Base-by-base conservation (phyloP, 306 rosid genomes). In the Dicorynia guianensis region DNA sequence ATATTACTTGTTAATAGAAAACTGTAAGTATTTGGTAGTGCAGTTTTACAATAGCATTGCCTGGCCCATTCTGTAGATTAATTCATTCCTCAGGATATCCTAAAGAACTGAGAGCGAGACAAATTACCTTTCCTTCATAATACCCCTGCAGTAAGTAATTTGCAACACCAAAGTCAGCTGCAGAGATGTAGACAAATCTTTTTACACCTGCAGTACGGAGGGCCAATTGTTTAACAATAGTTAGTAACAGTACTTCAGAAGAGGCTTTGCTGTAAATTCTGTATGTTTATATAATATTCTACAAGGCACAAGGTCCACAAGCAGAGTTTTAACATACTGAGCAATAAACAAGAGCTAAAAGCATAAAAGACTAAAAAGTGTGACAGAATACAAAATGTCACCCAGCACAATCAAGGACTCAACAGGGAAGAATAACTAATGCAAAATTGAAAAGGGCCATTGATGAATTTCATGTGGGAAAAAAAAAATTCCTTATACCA, bases 111-210 rank as follows among this genome's bases (percentile, higher is more conserved):
- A 49, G 59, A 76, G 76, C 46, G 42, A 77, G 59, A 58, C 11
- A 47, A 11, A 11, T 67, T 87, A 95, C 99, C 99, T 95, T 95
- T 81, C 99, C 99, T 76, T 89, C 93, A 67, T 92, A 95, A 87
- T 95, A 95, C 42, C 99, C 99, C 62, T 20, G 86, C 62, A 95
- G 63, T 63, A 92, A 47, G 83, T 87, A 90, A 85, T 95, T 95
- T 65, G 38, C 93, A 71, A 86, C 75, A 48, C 99, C 99, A 83
- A 90, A 90, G 87, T 89, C 99, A 76, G 97, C 97, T 40, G 99
- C 97, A 65, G 99, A 95, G 82, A 92, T 81, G 74, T 95, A 92
- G 67, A 90, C 92, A 84, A 92, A 95, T 83, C 92, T 86, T 84
- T 92, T 95, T 54, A 92, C 92, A 83, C 99, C 99, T 95, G 93